These are phyloP conservation scores for Aspergillus biplanus DNA, from an alignment of 495 filamentous ascomycete genomes.

Conservation along the genomic window DNA sequence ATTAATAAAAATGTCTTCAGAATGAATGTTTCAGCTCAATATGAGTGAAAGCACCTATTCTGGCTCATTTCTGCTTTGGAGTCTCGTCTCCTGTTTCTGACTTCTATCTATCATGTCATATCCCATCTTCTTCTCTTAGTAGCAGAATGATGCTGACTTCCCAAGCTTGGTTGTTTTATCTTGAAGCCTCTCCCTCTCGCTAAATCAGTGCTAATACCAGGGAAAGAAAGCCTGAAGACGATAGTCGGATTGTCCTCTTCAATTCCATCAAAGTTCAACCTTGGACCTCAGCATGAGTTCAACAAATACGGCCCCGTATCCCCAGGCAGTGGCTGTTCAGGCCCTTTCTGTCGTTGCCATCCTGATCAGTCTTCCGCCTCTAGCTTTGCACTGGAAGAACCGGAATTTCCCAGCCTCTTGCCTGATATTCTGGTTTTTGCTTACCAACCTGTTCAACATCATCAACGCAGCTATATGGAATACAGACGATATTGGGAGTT, in stretches of 20 bases:
- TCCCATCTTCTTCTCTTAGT: constrained; percentile 4
- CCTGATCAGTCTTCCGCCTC: constrained; percentile 52
- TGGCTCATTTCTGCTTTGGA: constrained; percentile 20
- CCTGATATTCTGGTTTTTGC: constrained; percentile 65
- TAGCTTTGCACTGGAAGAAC: constrained; percentile 46
- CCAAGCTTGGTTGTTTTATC: not conserved
- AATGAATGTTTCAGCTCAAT: constrained; percentile 21
- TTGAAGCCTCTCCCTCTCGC: not conserved
- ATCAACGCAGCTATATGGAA: constrained; percentile 85
- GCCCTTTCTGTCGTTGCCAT: constrained; percentile 61
- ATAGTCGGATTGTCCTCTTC: not conserved
- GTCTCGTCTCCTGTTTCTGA: constrained; percentile 12
- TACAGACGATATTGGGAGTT: constrained; percentile 63
- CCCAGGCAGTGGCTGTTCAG: constrained; percentile 42
- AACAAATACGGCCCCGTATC: constrained; percentile 19
- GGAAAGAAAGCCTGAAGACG: not conserved
- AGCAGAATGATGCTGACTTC: constrained; percentile 15
- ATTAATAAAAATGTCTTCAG: not conserved
- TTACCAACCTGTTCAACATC: constrained; percentile 69
- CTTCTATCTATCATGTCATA: not conserved
- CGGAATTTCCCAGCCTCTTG: constrained; percentile 52
- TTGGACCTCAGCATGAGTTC: constrained; percentile 9
- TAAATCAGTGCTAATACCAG: not conserved
- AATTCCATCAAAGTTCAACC: not conserved
- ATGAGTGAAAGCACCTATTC: constrained; percentile 3